A percentile compares a stretch with the other conserved stretches of the same genome.
Evolutionary conservation across 2,329 filamentous ascomycete genomes (phyloP).

Genomic region (Sporothrix schenckii): DNA sequence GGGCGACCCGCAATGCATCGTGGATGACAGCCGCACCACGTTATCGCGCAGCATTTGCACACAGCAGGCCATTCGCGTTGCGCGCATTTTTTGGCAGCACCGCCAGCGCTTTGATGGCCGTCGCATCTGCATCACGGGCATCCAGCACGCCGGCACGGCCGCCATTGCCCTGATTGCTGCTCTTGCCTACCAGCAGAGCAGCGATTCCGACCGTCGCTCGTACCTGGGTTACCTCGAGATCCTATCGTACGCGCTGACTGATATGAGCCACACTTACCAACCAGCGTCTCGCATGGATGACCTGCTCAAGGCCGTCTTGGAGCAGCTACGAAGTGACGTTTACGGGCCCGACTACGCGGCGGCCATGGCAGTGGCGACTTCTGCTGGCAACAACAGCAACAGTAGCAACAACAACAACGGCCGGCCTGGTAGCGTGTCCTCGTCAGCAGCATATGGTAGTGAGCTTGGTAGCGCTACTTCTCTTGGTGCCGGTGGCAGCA

Average conservation of each 20-base stretch:
- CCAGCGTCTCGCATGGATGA: slow-evolving; percentile 58
- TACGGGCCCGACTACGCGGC: slow-evolving; percentile 29
- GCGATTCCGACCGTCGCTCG: slow-evolving; percentile 45
- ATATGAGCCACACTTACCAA: slow-evolving; percentile 58
- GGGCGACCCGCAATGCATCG: slow-evolving; percentile 44
- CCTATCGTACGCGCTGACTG: slow-evolving; percentile 54
- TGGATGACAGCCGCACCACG: slow-evolving; percentile 49
- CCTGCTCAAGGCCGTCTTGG: slow-evolving; percentile 56
- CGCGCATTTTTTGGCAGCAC: slow-evolving; percentile 59
- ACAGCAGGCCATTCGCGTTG: slow-evolving; percentile 57
- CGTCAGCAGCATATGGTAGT: not conserved
- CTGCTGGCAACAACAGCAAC: not conserved
- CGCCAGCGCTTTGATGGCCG: slow-evolving; percentile 55
- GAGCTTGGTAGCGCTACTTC: not conserved
- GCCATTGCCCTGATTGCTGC: slow-evolving; percentile 58
- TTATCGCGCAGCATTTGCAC: slow-evolving; percentile 57
- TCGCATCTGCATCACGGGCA: slow-evolving; percentile 54
- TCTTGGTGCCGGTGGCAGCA: not conserved
- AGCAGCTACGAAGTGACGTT: slow-evolving; percentile 49
- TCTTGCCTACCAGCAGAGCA: slow-evolving; percentile 44
- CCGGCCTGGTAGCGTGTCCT: slow-evolving; percentile 25
- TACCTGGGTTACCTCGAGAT: slow-evolving; percentile 56
- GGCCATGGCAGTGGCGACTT: slow-evolving; percentile 25
- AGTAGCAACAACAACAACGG: slow-evolving; percentile 5
- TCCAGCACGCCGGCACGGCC: slow-evolving; percentile 59